A percentile compares a stretch with the other conserved stretches of the same genome.
These are phyloP conservation scores for Colletotrichum acutatum DNA, from an alignment of 2,329 filamentous ascomycete genomes.

Conservation along the genomic window DNA sequence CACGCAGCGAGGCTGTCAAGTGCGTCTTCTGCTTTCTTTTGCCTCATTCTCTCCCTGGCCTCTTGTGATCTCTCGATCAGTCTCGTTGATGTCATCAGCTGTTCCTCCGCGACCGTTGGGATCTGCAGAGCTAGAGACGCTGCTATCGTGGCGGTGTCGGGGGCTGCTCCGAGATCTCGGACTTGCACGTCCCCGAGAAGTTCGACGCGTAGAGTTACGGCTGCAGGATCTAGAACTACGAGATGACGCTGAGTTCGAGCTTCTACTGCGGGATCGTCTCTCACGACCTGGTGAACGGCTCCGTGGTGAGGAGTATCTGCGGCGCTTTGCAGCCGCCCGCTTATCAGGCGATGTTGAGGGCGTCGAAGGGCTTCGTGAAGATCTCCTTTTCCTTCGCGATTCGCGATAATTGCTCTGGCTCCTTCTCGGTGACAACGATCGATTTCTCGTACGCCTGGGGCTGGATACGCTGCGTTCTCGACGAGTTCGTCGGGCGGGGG, in stretches of 20 bases:
- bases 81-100: neutral
- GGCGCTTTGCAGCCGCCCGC: slow-evolving; percentile 59
- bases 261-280: slow-evolving; percentile 46
- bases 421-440: slow-evolving; percentile 51
- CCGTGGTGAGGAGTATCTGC: slow-evolving; percentile 60
- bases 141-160: neutral
- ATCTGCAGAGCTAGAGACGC: neutral
- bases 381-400: slow-evolving; percentile 36
- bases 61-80: neutral
- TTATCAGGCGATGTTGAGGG: slow-evolving; percentile 50
- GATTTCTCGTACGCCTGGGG: slow-evolving; percentile 48
- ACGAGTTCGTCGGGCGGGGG: slow-evolving; percentile 47
- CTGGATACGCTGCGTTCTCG: slow-evolving; percentile 44
- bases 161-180: slow-evolving; percentile 27
- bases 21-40: slow-evolving; percentile 52
- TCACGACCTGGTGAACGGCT: slow-evolving; percentile 56
- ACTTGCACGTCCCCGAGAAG: slow-evolving; percentile 21
- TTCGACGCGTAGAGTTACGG: slow-evolving; percentile 45
- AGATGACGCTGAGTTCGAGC: slow-evolving; percentile 52
- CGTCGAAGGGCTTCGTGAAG: slow-evolving; percentile 41
- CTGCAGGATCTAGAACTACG: slow-evolving; percentile 52
- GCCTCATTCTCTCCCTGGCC: neutral
- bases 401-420: slow-evolving; percentile 39
- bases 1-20: slow-evolving; percentile 63
- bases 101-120: neutral